phyloP scores from a whole-genome alignment of 1,139 yeast genomes.

The Debaryomyces sp. region DNA sequence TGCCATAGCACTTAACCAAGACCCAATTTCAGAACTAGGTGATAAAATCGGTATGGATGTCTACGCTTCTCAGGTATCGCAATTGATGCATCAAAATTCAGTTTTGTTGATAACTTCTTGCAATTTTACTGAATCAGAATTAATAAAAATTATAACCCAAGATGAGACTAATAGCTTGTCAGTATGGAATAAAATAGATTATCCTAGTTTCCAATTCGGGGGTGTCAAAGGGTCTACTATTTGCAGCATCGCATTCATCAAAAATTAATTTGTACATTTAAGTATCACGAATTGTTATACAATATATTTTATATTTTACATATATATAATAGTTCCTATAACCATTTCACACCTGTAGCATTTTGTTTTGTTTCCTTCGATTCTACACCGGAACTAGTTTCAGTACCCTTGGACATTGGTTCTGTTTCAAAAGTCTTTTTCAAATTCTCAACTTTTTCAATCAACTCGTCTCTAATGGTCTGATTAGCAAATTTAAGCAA shows the following conservation, averaged over 20 bases:
- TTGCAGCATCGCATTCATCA: constrained; percentile 79
- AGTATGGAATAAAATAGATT: constrained; percentile 65
- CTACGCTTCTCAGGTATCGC: constrained; percentile 64
- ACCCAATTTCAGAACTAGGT: constrained; percentile 39
- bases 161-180: constrained; percentile 39
- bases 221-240: constrained; percentile 87
- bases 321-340: constrained; percentile 5
- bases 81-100: constrained; percentile 58
- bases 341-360: constrained; percentile 7
- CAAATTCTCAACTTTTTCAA: constrained; percentile 50
- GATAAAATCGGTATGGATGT: constrained; percentile 57
- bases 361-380: neutral
- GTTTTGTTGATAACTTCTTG: constrained; percentile 87
- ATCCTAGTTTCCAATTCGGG: constrained; percentile 86
- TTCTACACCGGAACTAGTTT: neutral
- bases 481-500: constrained; percentile 73
- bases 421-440: constrained; percentile 18
- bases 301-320: neutral
- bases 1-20: constrained; percentile 88
- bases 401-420: neutral
- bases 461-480: constrained; percentile 61
- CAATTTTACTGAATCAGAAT: constrained; percentile 84
- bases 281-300: constrained; percentile 3
- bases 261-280: constrained; percentile 18
- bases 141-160: constrained; percentile 54